Base-by-base conservation (phyloP, 1,139 yeast species). In the Pichia sp. region DNA sequence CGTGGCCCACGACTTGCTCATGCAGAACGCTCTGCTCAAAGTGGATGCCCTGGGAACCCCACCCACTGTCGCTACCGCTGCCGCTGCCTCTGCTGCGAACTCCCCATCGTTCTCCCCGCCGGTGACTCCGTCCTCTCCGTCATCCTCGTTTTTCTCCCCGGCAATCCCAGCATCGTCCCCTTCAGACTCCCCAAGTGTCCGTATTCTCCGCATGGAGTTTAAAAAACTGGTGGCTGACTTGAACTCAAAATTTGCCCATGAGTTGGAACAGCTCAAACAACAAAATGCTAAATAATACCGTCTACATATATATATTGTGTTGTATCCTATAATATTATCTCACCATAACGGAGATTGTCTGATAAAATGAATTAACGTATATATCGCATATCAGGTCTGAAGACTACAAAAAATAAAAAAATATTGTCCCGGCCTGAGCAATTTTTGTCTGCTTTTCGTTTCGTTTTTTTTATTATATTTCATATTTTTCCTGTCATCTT, bases 171-270 rank as follows among this genome's bases (percentile, higher is more conserved):
- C 45, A 13, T 20, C 16, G 32, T n/a, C 38, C 27, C 36, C 44
- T 1, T 8, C 29, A n/a, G 30, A 38, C 30, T 13, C 39, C 1
- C 39, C 39, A 7, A 39, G 46, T 6, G 53, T 50, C 2, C 45
- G 51, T 6, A 78, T 82, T 2, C 68, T 85, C 56, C 72, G 89
- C 49, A 76, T 80, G 56, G 90, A 85, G 64, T 85, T 85, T 68
- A 80, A 80, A 59, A 79, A 78, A 58, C 74, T 85, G 39, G 82
- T 85, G 1, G 69, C 72, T 47, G 84, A 80, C 42, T 73, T 85
- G 53, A 85, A 81, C 53, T 76, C 72, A 41, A 79, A 76, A 52
- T 82, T 82, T 58, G 82, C 78, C 54, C 18, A 16, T 8, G 53
- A 50, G 30, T 16, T 49, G 13, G 40, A 47, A 13, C 34, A 23